A percentile compares a stretch with the other conserved stretches of the same genome.
Conservation (phyloP, 352 stramenopile genomes). For the Globisporangium paddicum region DNA sequence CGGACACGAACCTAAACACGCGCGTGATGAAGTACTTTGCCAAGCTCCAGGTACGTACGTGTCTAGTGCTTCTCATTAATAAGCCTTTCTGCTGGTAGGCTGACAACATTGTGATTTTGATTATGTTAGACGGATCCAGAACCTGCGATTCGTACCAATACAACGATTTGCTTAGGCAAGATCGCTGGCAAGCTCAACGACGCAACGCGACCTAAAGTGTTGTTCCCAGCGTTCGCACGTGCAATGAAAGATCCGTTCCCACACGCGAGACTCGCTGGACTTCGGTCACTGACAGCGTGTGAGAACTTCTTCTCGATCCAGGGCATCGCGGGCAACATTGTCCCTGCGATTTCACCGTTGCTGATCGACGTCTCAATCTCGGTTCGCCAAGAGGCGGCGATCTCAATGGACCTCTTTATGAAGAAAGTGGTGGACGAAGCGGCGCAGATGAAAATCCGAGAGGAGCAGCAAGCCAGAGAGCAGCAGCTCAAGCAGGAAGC, state of each 20-base stretch:
- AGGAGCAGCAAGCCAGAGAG: conserved; percentile 58
- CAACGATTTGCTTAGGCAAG: conserved; percentile 90
- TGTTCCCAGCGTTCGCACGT: conserved; percentile 85
- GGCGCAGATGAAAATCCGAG: conserved; percentile 73
- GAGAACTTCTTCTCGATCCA: conserved; percentile 80
- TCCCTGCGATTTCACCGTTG: conserved; percentile 72
- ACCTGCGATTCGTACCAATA: conserved; percentile 91
- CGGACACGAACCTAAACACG: conserved; percentile 88
- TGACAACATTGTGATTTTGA: neutral
- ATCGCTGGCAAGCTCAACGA: conserved; percentile 86
- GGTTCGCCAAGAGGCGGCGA: conserved; percentile 70
- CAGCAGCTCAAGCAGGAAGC: conserved; percentile 49
- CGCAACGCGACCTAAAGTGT: conserved; percentile 80
- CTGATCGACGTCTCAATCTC: conserved; percentile 77
- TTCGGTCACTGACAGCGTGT: conserved; percentile 77
- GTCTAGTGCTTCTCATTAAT: no score
- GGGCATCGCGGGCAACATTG: conserved; percentile 60
- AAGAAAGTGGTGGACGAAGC: conserved; percentile 76
- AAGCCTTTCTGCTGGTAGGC: neutral
- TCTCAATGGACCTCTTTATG: conserved; percentile 77
- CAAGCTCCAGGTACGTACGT: conserved; percentile 77
- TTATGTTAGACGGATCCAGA: conserved; percentile 70
- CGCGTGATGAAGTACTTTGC: conserved; percentile 92
- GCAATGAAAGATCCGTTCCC: conserved; percentile 87
- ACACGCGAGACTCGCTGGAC: conserved; percentile 80